Base-by-base conservation (phyloP, 805 yeast species). In the Hanseniaspora mollemarum region DNA sequence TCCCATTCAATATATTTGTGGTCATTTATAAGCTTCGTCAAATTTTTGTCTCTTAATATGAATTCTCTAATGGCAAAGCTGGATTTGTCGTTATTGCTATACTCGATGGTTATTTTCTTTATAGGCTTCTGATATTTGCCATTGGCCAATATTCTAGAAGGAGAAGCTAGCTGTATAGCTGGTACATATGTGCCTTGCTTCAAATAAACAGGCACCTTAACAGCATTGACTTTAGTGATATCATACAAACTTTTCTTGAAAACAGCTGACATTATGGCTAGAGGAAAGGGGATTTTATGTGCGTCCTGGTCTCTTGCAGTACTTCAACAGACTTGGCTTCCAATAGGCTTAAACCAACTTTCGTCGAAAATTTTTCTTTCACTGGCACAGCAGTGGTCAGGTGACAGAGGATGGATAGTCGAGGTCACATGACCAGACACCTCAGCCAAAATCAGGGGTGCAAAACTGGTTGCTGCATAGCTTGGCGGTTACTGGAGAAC, bases 11-110 rank as follows among this genome's bases (percentile, higher is more conserved):
- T 76, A 54, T 76, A 73, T 37, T 85, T 80, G 61, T 85, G 72
- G 43, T 68, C 59, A 19, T 63, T 56, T 3, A 96, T 92, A 53
- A 85, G 67, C 8, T 68, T 55, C 48, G 74, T 68, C 29, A 77
- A 71, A 58, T 75, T 72, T 48, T 63, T 72, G 8, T 65, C 72
- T 39, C 73, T 69, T 38, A 92, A 67, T 13, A 46, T 25, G 54
- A 83, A 78, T 51, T 82, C 80, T 62, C 87, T 66, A 69, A 87
- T 75, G 3, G 96, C 96, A 48, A 73, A 72, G 1, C 97, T 88
- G 2, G 94, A 83, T 21, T 96, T 97, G 39, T 96, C 97, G 81
- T 94, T 83, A 72, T 92, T 87, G 70, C 96, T 87, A 68, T 81
- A 92, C 54, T 84, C 82, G 42, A 92, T 64, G 1, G 81, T 74